Evolutionary conservation across 352 stramenopile species (phyloP).

Genomic region (Salisapilia sapeloensis): DNA sequence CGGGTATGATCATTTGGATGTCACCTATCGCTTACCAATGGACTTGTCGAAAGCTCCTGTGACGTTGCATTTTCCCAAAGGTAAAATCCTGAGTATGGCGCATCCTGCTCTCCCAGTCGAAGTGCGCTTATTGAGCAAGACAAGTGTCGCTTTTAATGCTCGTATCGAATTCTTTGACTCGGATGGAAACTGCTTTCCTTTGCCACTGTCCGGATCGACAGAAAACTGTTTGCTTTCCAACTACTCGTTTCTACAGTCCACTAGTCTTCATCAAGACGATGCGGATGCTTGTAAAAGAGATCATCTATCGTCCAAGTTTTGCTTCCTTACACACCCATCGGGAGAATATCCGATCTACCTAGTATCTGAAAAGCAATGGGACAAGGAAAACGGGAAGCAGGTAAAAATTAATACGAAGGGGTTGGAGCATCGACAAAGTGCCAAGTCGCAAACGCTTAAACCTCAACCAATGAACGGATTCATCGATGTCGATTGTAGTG

Average conservation of each 20-base stretch:
- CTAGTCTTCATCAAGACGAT: conserved; percentile 9
- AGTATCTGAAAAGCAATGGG: conserved; percentile 20
- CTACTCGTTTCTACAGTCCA: conserved; percentile 56
- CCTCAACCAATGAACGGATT: conserved; percentile 11
- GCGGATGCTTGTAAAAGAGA: conserved; percentile 1
- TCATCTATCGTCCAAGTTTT: conserved; percentile 3
- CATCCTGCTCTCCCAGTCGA: conserved; percentile 69
- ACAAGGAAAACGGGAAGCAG: conserved; percentile 17
- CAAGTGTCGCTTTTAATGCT: conserved; percentile 83
- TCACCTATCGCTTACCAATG: conserved; percentile 65
- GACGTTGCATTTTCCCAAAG: conserved; percentile 77
- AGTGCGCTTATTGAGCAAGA: conserved; percentile 59
- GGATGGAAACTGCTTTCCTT: conserved; percentile 73
- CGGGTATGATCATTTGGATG: conserved; percentile 84
- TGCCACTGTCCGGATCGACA: conserved; percentile 71
- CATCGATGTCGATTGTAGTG: conserved; percentile 22
- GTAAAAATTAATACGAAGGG: too few species aligned
- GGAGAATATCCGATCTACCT: conserved; percentile 45
- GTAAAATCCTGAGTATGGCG: conserved; percentile 73
- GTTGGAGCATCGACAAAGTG: too few species aligned
- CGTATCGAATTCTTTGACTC: conserved; percentile 87
- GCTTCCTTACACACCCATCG: conserved; percentile 29
- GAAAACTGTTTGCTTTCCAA: conserved; percentile 90
- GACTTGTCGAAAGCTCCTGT: conserved; percentile 69
- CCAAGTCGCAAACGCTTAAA: conserved; percentile 4